Conservation (phyloP, 2,329 filamentous ascomycete species). For the Penicillium hesseltinei region DNA sequence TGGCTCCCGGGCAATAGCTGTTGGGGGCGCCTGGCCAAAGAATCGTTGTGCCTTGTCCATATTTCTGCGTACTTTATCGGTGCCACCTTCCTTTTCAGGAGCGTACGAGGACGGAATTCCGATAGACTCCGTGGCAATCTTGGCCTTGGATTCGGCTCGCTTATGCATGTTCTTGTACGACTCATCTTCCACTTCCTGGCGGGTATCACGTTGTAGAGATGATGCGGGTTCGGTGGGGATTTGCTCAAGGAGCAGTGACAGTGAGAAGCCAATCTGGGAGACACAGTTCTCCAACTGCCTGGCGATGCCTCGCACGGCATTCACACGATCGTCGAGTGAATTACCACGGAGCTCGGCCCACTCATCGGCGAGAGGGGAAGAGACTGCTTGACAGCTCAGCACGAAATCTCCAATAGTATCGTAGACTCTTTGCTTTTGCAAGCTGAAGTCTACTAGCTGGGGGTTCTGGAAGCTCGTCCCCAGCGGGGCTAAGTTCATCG, state of each 20-base stretch:
- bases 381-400: slow-evolving; percentile 84
- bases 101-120: slow-evolving; percentile 44
- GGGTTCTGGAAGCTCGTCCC: slow-evolving; percentile 78
- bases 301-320: slow-evolving; percentile 72
- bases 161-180: slow-evolving; percentile 23
- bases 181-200: slow-evolving; percentile 31
- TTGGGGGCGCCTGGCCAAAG: slow-evolving; percentile 47
- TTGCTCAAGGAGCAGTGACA: slow-evolving; percentile 83
- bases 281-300: slow-evolving; percentile 82
- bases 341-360: slow-evolving; percentile 93
- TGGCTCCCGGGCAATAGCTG: slow-evolving; percentile 39
- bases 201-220: slow-evolving; percentile 45
- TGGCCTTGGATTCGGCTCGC: slow-evolving; percentile 41
- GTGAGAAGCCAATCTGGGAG: slow-evolving; percentile 80
- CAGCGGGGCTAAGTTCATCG: slow-evolving; percentile 79
- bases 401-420: slow-evolving; percentile 89
- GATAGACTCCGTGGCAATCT: slow-evolving; percentile 40
- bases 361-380: slow-evolving; percentile 86
- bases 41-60: slow-evolving; percentile 50
- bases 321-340: slow-evolving; percentile 80
- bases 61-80: slow-evolving; percentile 43
- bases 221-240: slow-evolving; percentile 56
- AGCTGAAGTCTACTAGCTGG: slow-evolving; percentile 79
- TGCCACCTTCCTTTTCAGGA: slow-evolving; percentile 34
- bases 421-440: slow-evolving; percentile 90